Base-by-base conservation (phyloP, 169 alveolate species). In the Pseudocohnilembus persalinus region DNA sequence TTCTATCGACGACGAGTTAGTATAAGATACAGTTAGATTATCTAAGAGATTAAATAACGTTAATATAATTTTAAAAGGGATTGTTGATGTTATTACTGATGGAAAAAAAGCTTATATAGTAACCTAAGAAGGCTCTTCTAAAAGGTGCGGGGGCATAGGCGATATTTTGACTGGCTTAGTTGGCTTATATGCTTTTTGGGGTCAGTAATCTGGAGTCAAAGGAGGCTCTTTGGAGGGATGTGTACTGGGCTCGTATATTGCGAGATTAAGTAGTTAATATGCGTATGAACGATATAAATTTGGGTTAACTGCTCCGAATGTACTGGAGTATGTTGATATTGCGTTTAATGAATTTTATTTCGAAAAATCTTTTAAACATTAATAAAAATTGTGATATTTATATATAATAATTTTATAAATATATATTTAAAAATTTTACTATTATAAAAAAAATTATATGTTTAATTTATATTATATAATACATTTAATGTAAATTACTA, bases 111-210 rank as follows among this genome's bases (percentile, higher is more conserved):
- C 93, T 29, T 96, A 94, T 75, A 88, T 90, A 75, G 95, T 96
- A 29, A 87, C 81, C 26, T 49, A 89, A 75, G 49, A 90, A 79
- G 97, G 97, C 0, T 88, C 96, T 27, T 77, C 84, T 76, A 97
- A 97, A 87, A 91, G 98, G 85, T 90, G 97, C 32, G 96, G 97
- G 77, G 97, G 97, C n/a, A 89, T 94, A 83, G 98, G 98, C n/a
- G 97, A 94, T 88, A 73, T 94, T 78, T 84, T 93, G 73, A 73
- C 94, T 78, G 97, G 98, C 27, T 82, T 91, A 63, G 84, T 90
- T 82, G 94, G 93, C 34, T 32, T 94, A 0, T 91, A 92, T 85
- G 76, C 90, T 86, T 74, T 83, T 84, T 92, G 91, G 92, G 87
- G 86, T 28, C 64, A 87, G 65, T 76, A 76, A 63, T 31, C 63